Base-by-base conservation (phyloP, 441 rosid species). In the Gossypium davidsonii region DNA sequence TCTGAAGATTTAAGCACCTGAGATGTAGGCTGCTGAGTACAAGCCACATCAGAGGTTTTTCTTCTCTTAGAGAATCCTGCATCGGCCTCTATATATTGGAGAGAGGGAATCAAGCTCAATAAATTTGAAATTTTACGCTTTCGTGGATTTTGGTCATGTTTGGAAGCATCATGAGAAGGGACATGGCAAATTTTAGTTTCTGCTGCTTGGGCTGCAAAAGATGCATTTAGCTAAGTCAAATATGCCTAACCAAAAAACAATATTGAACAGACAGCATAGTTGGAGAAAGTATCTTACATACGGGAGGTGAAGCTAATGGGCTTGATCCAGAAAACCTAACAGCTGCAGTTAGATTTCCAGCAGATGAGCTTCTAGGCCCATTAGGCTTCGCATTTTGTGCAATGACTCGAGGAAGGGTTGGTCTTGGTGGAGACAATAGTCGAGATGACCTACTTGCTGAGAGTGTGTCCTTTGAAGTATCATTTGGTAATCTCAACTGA, bases 51-150 rank as follows among this genome's bases (percentile, higher is more conserved):
- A 42, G 81, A 77, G 69, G 81, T 69, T 84, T 78, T 89, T 55
- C 84, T 83, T 79, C 86, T 88, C 89, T 92, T 90, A 49, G 48
- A 51, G 58, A 78, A 75, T 78, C 82, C 79, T 26, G 66, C 10
- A 76, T 77, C 70, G 42, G 84, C 77, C 65, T 83, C 91, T 62
- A 83, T 73, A 68, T 81, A 88, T 79, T 89, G 89, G 61, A 96
- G 96, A 3, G 98, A 86, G 14, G 97, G 96, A 82, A 93, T 86
- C 78, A 85, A 84, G 78, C 80, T 83, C 80, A 96, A 74, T 81
- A 96, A 79, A 78, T 91, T 90, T 64, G 92, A 85, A 75, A 84
- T 85, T 9, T 86, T 86, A 57, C 92, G 91, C 80, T 92, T 96
- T 79, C 85, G 80, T 7, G 85, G 81, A 78, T 80, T 81, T 72